Percentiles rank a stretch among this genome's conserved stretches.
Evolutionary conservation across 768 basidiomycete genomes (phyloP).

Genomic region (Pisolithus orientalis): DNA sequence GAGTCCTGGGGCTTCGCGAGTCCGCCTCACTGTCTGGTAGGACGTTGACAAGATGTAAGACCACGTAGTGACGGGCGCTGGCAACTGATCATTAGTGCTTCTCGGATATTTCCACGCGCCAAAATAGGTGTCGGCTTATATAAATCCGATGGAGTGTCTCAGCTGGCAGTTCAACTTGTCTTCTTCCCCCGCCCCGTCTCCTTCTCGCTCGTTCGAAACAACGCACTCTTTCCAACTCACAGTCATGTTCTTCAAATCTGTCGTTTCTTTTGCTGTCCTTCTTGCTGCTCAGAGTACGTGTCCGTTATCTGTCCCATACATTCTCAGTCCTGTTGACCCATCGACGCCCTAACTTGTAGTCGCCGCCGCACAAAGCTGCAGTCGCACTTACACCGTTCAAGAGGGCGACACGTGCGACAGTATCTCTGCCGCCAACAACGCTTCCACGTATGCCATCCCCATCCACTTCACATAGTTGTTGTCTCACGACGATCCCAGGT

Average conservation of each 20-base stretch:
- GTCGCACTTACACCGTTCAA: constrained; percentile 54
- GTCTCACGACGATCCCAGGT: constrained; percentile 34
- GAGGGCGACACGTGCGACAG: constrained; percentile 62
- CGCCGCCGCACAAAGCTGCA: constrained; percentile 35
- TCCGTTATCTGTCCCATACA: neutral
- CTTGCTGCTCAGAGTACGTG: constrained; percentile 41
- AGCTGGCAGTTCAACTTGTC: neutral
- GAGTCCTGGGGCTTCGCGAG: no score
- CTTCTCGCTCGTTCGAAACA: constrained; percentile 2
- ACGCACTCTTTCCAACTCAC: constrained; percentile 14
- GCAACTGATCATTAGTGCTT: neutral
- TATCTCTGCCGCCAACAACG: constrained; percentile 59
- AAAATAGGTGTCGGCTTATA: neutral
- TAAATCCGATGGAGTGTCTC: neutral
- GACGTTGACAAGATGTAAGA: no score
- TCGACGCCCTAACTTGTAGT: constrained; percentile 7
- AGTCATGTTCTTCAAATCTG: constrained; percentile 32
- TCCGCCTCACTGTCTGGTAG: no score
- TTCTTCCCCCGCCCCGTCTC: neutral
- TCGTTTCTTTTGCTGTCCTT: constrained; percentile 39
- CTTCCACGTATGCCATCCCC: constrained; percentile 49
- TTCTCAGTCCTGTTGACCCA: neutral
- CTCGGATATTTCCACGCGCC: neutral
- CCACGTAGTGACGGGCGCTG: no score
- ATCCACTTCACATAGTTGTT: neutral